Evolutionary conservation across 768 basidiomycete species (phyloP).

Genomic region (Tricholoma matsutake): DNA sequence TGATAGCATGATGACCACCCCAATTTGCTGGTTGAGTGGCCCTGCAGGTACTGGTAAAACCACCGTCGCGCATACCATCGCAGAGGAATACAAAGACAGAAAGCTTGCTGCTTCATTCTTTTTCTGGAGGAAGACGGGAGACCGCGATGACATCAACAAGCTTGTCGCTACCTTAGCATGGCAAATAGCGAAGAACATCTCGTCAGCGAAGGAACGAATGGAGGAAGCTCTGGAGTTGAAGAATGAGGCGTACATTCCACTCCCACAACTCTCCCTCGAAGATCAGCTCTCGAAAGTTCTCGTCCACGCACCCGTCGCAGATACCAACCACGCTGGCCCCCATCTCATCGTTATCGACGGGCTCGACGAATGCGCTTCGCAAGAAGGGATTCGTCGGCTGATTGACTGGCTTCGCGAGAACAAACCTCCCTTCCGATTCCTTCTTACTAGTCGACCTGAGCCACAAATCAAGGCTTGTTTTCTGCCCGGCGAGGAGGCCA

Average conservation of each 20-base stretch:
- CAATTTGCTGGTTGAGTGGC: no score
- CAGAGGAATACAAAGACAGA: no score
- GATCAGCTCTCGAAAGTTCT: neutral
- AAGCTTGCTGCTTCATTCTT: constrained; percentile 3
- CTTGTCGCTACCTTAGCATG: constrained; percentile 2
- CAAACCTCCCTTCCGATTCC: no score
- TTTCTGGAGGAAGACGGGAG: neutral
- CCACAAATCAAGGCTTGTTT: neutral
- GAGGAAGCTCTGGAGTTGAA: neutral
- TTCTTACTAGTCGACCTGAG: neutral
- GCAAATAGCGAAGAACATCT: neutral
- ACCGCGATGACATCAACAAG: neutral
- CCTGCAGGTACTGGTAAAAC: no score
- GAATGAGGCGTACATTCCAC: neutral
- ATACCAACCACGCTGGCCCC: neutral
- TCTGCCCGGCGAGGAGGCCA: no score
- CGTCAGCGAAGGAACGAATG: neutral
- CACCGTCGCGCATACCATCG: no score
- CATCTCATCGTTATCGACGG: neutral
- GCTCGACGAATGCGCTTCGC: no score
- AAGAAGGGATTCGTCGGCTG: no score
- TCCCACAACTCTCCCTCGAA: neutral
- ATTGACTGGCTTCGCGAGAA: no score
- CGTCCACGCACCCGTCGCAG: neutral
- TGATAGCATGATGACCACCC: no score